A percentile compares a stretch with the other conserved stretches of the same genome.
These are phyloP conservation scores for Piper longum DNA, from an alignment of 164 flowering plant species.

Conservation along the genomic window DNA sequence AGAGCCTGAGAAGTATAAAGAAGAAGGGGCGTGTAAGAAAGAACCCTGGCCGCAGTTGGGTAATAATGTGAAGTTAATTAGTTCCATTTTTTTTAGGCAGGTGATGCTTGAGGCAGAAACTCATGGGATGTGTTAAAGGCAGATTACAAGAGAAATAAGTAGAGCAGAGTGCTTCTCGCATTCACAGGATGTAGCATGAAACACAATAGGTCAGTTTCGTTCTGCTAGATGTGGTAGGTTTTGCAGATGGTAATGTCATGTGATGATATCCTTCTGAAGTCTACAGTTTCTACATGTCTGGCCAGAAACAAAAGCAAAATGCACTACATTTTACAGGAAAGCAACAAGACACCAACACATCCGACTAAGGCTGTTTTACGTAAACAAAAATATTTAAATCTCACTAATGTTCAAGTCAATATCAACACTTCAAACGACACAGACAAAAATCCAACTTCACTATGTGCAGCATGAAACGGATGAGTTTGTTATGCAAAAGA, in stretches of 20 bases:
- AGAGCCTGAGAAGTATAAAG: constrained; percentile 16
- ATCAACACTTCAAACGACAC: too few relatives aligned
- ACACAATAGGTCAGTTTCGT: too few relatives aligned
- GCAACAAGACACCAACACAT: background rate
- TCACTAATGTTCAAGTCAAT: too few relatives aligned
- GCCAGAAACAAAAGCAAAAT: background rate
- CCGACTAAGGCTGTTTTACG: background rate
- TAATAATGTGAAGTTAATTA: constrained; percentile 10
- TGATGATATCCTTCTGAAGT: too few relatives aligned
- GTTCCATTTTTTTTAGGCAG: constrained; percentile 14
- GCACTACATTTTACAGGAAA: background rate
- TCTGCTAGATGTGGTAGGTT: background rate
- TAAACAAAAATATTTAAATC: background rate
- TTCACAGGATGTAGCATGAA: background rate
- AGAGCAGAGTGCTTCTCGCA: too few relatives aligned
- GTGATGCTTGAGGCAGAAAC: constrained; percentile 10
- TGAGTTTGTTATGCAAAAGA: constrained; percentile 6
- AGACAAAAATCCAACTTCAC: too few relatives aligned
- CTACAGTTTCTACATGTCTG: background rate
- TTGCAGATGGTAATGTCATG: too few relatives aligned
- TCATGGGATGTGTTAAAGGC: constrained; percentile 3
- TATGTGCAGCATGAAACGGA: background rate
- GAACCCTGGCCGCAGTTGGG: constrained; percentile 42
- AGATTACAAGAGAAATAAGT: background rate
- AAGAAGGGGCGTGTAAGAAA: constrained; percentile 19